Base-by-base conservation (phyloP, 1,139 yeast species). In the Eremothecium sinecaudum region DNA sequence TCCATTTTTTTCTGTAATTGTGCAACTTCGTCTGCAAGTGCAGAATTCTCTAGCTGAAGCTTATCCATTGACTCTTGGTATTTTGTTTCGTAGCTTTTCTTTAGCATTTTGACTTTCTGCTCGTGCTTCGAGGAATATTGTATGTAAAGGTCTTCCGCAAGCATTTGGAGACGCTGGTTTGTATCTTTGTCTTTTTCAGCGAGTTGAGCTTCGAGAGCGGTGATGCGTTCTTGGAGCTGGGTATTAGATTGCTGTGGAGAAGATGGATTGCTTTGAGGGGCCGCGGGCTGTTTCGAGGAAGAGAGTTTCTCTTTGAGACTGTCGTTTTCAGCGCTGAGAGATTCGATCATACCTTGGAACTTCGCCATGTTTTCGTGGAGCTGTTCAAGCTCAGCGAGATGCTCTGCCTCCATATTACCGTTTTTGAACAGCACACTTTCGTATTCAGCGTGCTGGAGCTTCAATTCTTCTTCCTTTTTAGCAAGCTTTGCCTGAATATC, bases 81-180 rank as follows among this genome's bases (percentile, higher is more conserved):
- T 44, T 69, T 72, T 28, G 59, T 55, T 45, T 71, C 75, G 47
- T 71, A 71, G 6, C 70, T 71, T 39, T 64, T 65, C 48, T 71
- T 71, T 43, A 75, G 54, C 20, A 71, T 66, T 17, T 63, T 63
- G 5, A 76, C 77, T 47, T 79, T 79, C 39, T 69, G 68, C 45
- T 73, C 79, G 49, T 80, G 90, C 49, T 79, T 79, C 33, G 75
- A 71, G 3, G 80, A 69, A 51, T 79, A 79, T 48, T 77, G 83
- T 16, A 68, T 63, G 48, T 79, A 79, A 10, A 79, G 61, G 44
- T 75, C 81, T 40, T 75, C 77, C 0, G 84, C 78, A 26, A 79
- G 59, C 43, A 69, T 67, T 40, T 73, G 73, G 20, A 77, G 58
- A 42, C 71, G 66, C 32, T 65, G 61, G 39, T 67, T 73, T 3